Evolutionary conservation across 495 filamentous ascomycete species (phyloP).

Genomic region (Thermothielavioides terrestris): DNA sequence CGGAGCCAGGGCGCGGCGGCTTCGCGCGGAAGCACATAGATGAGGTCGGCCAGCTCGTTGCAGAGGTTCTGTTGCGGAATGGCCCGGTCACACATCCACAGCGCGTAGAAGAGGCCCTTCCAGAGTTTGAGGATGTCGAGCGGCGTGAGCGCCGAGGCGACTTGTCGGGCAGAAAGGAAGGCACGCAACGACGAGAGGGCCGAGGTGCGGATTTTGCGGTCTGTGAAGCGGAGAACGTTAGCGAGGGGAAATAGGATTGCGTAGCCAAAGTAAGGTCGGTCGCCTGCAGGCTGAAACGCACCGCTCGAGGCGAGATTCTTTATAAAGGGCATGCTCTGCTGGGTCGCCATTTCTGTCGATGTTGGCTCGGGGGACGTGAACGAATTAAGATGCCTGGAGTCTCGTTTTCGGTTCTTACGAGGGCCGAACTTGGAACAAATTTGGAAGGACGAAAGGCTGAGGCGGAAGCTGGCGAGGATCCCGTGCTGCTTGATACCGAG

Average conservation of each 20-base stretch:
- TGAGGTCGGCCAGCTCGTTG: slow-evolving; percentile 63
- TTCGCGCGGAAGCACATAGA: slow-evolving; percentile 52
- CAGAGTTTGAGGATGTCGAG: slow-evolving; percentile 85
- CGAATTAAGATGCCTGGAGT: too few species aligned
- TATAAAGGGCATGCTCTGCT: slow-evolving; percentile 43
- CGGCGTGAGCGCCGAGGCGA: slow-evolving; percentile 45
- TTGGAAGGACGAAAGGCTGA: too few species aligned
- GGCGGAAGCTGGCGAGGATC: background rate
- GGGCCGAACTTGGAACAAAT: too few species aligned
- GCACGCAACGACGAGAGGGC: slow-evolving; percentile 70
- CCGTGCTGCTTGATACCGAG: too few species aligned
- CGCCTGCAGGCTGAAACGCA: slow-evolving; percentile 21
- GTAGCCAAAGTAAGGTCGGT: too few species aligned
- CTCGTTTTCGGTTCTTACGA: too few species aligned
- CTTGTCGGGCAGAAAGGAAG: slow-evolving; percentile 61
- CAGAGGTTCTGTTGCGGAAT: slow-evolving; percentile 78
- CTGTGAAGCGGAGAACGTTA: slow-evolving; percentile 34
- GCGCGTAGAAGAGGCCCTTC: slow-evolving; percentile 95
- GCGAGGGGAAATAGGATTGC: too few species aligned
- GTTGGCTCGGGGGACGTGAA: background rate
- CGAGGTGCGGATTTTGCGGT: slow-evolving; percentile 71
- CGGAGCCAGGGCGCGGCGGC: slow-evolving; percentile 55
- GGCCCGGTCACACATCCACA: slow-evolving; percentile 91
- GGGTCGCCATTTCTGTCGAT: slow-evolving; percentile 31
- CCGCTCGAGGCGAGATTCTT: slow-evolving; percentile 45